Evolutionary conservation across 345 rosid species (phyloP).

Genomic region (Fremontodendron californicum): DNA sequence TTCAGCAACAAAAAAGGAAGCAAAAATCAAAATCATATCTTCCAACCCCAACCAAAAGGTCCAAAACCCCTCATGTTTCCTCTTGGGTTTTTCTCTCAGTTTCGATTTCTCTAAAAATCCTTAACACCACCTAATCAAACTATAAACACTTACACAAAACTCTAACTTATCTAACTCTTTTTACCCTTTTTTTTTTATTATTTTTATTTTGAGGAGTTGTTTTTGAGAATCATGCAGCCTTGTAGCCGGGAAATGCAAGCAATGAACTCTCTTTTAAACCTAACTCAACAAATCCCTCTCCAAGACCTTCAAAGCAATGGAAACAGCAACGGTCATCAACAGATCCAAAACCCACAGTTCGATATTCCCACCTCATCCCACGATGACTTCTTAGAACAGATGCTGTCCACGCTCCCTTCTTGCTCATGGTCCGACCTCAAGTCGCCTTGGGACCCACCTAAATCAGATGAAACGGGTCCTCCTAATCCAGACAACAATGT

Average conservation of each 20-base stretch:
- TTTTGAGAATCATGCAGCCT: constrained; percentile 17
- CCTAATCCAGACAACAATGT: constrained; percentile 22
- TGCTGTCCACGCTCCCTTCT: constrained; percentile 69
- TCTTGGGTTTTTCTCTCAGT: not conserved
- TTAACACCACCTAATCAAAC: no score
- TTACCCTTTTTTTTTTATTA: not conserved
- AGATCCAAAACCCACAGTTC: constrained; percentile 39
- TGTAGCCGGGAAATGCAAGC: constrained; percentile 22
- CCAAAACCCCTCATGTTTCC: not conserved
- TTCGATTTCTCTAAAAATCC: not conserved
- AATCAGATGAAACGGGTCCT: constrained; percentile 33
- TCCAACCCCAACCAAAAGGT: no score
- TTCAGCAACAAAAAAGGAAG: not conserved
- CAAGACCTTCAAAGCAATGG: constrained; percentile 14
- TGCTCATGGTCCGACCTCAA: constrained; percentile 47
- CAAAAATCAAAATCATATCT: not conserved
- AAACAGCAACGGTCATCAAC: not conserved
- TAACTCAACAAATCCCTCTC: constrained; percentile 14
- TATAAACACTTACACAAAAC: not conserved
- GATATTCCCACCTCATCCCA: constrained; percentile 37
- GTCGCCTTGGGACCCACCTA: constrained; percentile 38
- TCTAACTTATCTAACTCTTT: not conserved
- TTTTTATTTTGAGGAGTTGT: no score
- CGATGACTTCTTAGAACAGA: constrained; percentile 78
- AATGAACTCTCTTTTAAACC: constrained; percentile 16